Evolutionary conservation across 2,329 filamentous ascomycete species (phyloP), one percentile per base, ranked within the genome.

Genomic region (Scorias spongiosa): DNA sequence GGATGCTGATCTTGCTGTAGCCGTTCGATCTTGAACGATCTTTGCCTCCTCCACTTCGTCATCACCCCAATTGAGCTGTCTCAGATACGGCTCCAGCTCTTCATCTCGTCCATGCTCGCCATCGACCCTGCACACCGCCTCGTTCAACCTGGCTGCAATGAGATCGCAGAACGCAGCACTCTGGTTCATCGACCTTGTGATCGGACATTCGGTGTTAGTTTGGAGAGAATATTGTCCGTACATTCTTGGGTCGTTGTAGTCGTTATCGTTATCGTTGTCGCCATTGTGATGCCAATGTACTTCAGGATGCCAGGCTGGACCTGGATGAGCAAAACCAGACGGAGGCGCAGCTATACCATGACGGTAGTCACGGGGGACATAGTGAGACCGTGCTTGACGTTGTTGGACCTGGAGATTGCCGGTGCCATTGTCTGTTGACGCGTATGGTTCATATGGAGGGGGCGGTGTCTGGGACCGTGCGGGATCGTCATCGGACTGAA

Each of bases 111-210:
- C 72, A 9, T 59, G 65, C 20, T 83, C 80, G 15, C 71, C 67
- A 57, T 88, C 83, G 44, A 88, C 86, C 26, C 74, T 68, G 1
- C 81, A 84, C 57, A 88, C 76, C 45, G 85, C 70, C 39, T 75
- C 65, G 57, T 84, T 74, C 47, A 88, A 72, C 42, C 76, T 76
- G 2, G 67, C 66, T 11, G 69, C 73, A 40, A 86, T 72, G 44
- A 76, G 64, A 53, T 83, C 75, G 52, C 69, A 76, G 14, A 76
- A 60, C 5, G 57, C 66, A 20, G 57, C 63, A 17, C 58, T 62
- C 49, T 60, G 65, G 44, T 57, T 64, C 42, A 68, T 51, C 8
- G 48, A 46, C 28, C 48, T 45, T 2, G 46, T 46, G 11, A 53
- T 42, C 12, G 51, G 50, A 29, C 49, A 52, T 9, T 49, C 50